A percentile compares a stretch with the other conserved stretches of the same genome.
Conservation (phyloP, 208 protist species). For the Novymonas esmeraldas region DNA sequence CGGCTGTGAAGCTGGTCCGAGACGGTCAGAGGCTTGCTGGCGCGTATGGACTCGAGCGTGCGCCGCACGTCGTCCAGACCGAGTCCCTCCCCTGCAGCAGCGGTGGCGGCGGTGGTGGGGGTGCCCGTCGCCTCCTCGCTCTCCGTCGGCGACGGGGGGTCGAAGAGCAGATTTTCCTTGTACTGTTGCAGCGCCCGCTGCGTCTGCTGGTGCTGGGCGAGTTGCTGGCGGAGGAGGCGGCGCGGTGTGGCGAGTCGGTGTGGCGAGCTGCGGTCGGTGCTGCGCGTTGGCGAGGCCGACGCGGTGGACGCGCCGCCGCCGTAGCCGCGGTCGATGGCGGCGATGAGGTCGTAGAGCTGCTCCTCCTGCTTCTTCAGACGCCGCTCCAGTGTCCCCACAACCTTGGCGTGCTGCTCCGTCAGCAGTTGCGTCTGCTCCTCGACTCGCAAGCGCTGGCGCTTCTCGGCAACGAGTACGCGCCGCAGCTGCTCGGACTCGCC, state of each 20-base stretch:
- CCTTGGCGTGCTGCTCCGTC: conserved; percentile 79
- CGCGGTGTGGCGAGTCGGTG: conserved; percentile 46
- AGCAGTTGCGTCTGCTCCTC: conserved; percentile 86
- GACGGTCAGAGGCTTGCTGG: conserved; percentile 35
- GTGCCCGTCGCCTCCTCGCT: conserved; percentile 23
- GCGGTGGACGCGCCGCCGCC: background rate
- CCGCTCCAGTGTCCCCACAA: conserved; percentile 71
- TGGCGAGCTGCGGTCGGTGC: conserved; percentile 19
- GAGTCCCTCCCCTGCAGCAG: conserved; percentile 33
- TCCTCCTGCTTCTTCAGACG: conserved; percentile 80
- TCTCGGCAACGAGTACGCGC: conserved; percentile 63
- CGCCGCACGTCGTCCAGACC: conserved; percentile 30
- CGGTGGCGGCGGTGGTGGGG: too few species aligned
- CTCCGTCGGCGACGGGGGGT: conserved; percentile 13
- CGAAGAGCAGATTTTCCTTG: conserved; percentile 31
- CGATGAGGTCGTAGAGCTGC: conserved; percentile 66
- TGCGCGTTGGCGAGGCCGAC: conserved; percentile 11
- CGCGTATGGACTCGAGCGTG: conserved; percentile 39
- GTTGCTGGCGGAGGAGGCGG: conserved; percentile 59
- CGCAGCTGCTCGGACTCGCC: conserved; percentile 46
- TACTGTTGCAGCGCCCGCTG: conserved; percentile 54
- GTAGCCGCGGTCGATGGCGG: conserved; percentile 44
- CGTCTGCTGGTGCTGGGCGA: conserved; percentile 68
- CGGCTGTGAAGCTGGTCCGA: background rate
- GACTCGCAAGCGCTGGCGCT: conserved; percentile 76